A percentile compares a stretch with the other conserved stretches of the same genome.
Evolutionary conservation across 1,284 basidiomycete genomes (phyloP).

Genomic region (Cutaneotrichosporon curvatum): DNA sequence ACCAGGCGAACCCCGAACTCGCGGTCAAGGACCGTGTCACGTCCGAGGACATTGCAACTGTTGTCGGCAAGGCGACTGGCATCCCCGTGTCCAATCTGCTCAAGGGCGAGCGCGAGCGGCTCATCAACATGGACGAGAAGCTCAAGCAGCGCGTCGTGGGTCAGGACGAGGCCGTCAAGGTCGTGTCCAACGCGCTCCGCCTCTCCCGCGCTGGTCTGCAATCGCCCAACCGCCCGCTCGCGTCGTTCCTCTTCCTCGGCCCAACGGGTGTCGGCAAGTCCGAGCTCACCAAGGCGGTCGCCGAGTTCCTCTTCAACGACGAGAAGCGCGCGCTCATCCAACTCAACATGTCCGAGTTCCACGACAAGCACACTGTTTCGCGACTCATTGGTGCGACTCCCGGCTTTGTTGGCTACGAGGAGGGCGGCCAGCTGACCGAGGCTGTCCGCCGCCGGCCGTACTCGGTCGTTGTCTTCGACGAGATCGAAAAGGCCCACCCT

Average conservation of each 20-base stretch:
- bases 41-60: slow-evolving; percentile 76
- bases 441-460: slow-evolving; percentile 68
- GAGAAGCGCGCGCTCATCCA: slow-evolving; percentile 76
- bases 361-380: slow-evolving; percentile 83
- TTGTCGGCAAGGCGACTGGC: slow-evolving; percentile 82
- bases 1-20: slow-evolving; percentile 48
- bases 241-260: slow-evolving; percentile 83
- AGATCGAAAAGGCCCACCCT: slow-evolving; percentile 83
- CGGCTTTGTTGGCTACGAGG: slow-evolving; percentile 89
- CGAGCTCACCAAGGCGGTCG: slow-evolving; percentile 78
- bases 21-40: slow-evolving; percentile 83
- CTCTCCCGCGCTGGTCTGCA: slow-evolving; percentile 85
- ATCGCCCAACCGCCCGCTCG: slow-evolving; percentile 75
- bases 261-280: slow-evolving; percentile 72
- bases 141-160: slow-evolving; percentile 73
- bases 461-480: slow-evolving; percentile 54
- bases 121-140: slow-evolving; percentile 85
- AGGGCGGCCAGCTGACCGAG: slow-evolving; percentile 73
- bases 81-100: slow-evolving; percentile 84
- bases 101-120: slow-evolving; percentile 80
- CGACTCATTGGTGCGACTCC: slow-evolving; percentile 84
- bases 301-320: slow-evolving; percentile 79
- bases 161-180: slow-evolving; percentile 72
- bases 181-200: slow-evolving; percentile 79
- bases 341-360: slow-evolving; percentile 90